These are phyloP conservation scores for Taphrina deformans DNA, from an alignment of 1,139 yeast species.

Conservation along the genomic window DNA sequence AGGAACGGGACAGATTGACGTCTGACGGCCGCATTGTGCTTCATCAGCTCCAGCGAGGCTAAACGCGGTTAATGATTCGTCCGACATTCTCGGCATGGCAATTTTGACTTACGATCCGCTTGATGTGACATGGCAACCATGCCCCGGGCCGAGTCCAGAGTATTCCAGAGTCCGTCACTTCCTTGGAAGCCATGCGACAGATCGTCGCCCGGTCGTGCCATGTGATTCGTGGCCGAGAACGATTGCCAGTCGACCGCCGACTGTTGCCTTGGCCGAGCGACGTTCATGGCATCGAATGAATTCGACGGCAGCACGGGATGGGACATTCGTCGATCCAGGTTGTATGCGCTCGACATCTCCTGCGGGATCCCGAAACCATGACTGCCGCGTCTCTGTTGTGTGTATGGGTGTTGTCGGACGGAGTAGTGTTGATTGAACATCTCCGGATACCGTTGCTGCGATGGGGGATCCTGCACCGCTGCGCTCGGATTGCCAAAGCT, in stretches of 20 bases:
- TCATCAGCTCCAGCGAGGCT: not conserved
- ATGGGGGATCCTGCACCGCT: not conserved
- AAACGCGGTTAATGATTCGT: too few relatives aligned
- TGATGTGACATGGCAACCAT: constrained; percentile 16
- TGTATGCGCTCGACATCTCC: constrained; percentile 1
- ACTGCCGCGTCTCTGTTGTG: constrained; percentile 11
- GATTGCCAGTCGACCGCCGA: constrained; percentile 24
- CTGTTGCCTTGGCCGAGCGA: constrained; percentile 10
- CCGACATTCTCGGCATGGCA: too few relatives aligned
- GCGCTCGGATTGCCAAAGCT: constrained; percentile 9
- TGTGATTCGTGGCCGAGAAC: not conserved
- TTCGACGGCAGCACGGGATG: constrained; percentile 28
- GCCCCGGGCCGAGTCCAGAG: constrained; percentile 13
- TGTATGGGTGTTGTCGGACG: not conserved
- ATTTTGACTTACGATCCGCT: not conserved
- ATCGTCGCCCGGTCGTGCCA: not conserved
- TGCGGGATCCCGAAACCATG: not conserved
- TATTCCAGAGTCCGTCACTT: not conserved
- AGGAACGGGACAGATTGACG: not conserved
- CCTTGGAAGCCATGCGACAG: not conserved
- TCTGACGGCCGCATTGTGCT: not conserved
- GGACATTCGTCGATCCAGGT: constrained; percentile 29
- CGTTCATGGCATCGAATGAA: constrained; percentile 8
- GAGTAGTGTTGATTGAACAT: not conserved
- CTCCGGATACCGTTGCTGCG: not conserved